Percentiles rank a stretch among this genome's conserved stretches.
Conservation (phyloP, 2,329 filamentous ascomycete species). For the Colletotrichum tabaci region DNA sequence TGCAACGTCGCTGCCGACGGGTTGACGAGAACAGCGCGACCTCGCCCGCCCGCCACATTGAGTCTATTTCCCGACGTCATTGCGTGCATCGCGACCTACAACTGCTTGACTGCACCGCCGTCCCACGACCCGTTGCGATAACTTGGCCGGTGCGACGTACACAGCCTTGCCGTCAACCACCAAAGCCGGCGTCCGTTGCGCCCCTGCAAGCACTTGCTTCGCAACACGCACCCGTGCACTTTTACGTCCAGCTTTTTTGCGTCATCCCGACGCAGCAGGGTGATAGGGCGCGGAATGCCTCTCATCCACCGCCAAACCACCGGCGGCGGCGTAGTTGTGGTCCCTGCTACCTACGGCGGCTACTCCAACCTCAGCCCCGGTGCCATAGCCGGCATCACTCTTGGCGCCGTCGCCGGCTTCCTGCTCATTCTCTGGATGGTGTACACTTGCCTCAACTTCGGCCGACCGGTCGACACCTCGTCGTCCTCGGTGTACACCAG, state of each 20-base stretch:
- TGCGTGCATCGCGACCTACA: not conserved
- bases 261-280: slow-evolving; percentile 7
- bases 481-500: slow-evolving; percentile 44
- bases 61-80: slow-evolving; percentile 15
- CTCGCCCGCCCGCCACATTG: not conserved
- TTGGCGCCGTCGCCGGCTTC: slow-evolving; percentile 65
- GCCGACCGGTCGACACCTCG: slow-evolving; percentile 49
- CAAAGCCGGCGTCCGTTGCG: slow-evolving; percentile 2
- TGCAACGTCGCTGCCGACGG: slow-evolving; percentile 27
- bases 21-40: slow-evolving; percentile 8
- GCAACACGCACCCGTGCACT: slow-evolving; percentile 10
- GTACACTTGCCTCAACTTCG: slow-evolving; percentile 64
- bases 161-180: slow-evolving; percentile 7
- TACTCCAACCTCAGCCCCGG: slow-evolving; percentile 56
- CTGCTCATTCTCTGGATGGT: slow-evolving; percentile 67
- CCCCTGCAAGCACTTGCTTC: slow-evolving; percentile 11
- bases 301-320: slow-evolving; percentile 38
- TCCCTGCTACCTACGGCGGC: slow-evolving; percentile 55
- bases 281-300: slow-evolving; percentile 22
- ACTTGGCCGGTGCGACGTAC: slow-evolving; percentile 3
- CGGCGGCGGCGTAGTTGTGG: slow-evolving; percentile 48
- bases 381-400: slow-evolving; percentile 60
- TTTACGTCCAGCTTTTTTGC: not conserved
- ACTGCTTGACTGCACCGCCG: slow-evolving; percentile 1
- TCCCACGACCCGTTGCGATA: slow-evolving; percentile 19